Percentiles rank a stretch among this genome's conserved stretches.
Conservation (phyloP, 805 yeast genomes). For the Hanseniaspora vineae region DNA sequence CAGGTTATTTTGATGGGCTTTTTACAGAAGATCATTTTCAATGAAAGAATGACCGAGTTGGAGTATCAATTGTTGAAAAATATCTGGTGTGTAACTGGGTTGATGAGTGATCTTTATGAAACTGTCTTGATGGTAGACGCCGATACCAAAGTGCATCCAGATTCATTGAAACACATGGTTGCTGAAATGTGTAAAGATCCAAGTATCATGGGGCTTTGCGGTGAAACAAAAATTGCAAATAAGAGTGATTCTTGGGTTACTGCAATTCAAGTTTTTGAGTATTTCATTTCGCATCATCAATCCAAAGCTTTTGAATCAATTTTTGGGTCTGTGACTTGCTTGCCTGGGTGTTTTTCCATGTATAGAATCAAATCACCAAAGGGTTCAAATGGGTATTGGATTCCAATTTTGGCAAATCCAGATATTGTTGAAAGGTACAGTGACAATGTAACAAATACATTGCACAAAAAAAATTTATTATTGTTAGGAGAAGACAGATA, state of each 20-base stretch:
- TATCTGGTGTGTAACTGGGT: slow-evolving; percentile 74
- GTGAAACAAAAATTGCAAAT: slow-evolving; percentile 85
- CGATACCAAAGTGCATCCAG: slow-evolving; percentile 80
- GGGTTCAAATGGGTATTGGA: slow-evolving; percentile 73
- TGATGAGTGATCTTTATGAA: slow-evolving; percentile 75
- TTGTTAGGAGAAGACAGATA: slow-evolving; percentile 86
- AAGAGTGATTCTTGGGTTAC: slow-evolving; percentile 81
- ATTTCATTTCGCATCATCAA: slow-evolving; percentile 87
- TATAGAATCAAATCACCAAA: slow-evolving; percentile 86
- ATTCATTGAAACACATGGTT: slow-evolving; percentile 77
- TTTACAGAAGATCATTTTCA: slow-evolving; percentile 74
- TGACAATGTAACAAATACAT: slow-evolving; percentile 70
- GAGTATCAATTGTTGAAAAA: slow-evolving; percentile 65
- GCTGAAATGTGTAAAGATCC: slow-evolving; percentile 86
- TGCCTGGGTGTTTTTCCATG: slow-evolving; percentile 92
- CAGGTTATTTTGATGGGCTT: slow-evolving; percentile 86
- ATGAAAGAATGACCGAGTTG: slow-evolving; percentile 87
- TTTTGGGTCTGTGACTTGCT: slow-evolving; percentile 88
- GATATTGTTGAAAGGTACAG: slow-evolving; percentile 87
- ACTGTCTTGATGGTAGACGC: slow-evolving; percentile 88
- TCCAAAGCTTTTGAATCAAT: slow-evolving; percentile 92
- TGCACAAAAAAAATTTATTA: slow-evolving; percentile 76
- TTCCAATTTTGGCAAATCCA: slow-evolving; percentile 83
- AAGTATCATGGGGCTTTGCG: slow-evolving; percentile 81
- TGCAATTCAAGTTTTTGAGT: slow-evolving; percentile 86